Percentiles rank a stretch among this genome's conserved stretches.
These are phyloP conservation scores for Rubia tinctorum DNA, from an alignment of 305 asterid species.

Conservation along the genomic window DNA sequence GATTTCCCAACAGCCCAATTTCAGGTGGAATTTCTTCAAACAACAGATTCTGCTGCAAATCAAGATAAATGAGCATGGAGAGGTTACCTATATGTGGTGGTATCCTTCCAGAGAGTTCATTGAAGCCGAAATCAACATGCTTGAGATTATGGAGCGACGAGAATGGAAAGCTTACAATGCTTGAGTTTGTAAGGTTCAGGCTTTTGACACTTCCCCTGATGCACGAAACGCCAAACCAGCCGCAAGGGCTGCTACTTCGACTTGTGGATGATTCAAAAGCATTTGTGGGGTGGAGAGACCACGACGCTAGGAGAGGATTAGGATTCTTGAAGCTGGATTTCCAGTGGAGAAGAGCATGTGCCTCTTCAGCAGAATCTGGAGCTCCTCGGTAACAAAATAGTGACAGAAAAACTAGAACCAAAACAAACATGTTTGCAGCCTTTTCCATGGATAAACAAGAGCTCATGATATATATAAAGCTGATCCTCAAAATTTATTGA, in stretches of 20 bases:
- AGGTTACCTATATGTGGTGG: background rate
- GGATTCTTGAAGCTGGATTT: background rate
- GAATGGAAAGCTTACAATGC: too few species aligned
- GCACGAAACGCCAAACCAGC: conserved; percentile 5
- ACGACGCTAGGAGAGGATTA: conserved; percentile 10
- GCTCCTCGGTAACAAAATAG: too few species aligned
- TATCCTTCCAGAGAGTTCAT: too few species aligned
- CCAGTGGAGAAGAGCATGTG: conserved; percentile 13
- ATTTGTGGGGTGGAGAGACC: background rate
- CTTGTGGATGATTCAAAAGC: background rate
- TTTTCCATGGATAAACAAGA: too few species aligned
- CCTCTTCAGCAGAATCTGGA: background rate
- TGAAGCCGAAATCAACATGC: too few species aligned
- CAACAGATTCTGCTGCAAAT: conserved; percentile 11
- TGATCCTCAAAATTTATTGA: too few species aligned
- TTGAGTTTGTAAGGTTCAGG: conserved; percentile 20
- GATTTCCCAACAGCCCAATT: conserved; percentile 23
- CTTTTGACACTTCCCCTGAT: conserved; percentile 14
- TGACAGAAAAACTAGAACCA: too few species aligned
- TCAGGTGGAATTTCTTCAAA: conserved; percentile 23
- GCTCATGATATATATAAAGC: too few species aligned
- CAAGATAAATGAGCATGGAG: conserved; percentile 11
- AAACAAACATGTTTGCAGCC: too few species aligned
- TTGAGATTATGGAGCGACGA: too few species aligned
- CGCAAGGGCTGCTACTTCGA: background rate